A percentile compares a stretch with the other conserved stretches of the same genome.
Evolutionary conservation across 371 early-diverging fungal species (phyloP).

Genomic region (Rhizomucor pusillus): DNA sequence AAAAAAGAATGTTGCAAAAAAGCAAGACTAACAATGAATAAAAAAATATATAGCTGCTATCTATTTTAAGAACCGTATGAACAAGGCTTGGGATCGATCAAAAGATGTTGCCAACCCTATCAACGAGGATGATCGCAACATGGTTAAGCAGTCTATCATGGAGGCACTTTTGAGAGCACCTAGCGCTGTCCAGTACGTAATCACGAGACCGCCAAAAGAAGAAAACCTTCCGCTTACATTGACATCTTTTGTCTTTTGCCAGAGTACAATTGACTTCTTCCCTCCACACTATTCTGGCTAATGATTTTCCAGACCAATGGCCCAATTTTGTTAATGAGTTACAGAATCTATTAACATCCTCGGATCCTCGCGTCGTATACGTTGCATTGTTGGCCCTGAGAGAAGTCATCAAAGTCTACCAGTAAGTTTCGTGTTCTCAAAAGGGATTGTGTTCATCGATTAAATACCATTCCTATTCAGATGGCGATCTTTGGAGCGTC

Average conservation of each 20-base stretch:
- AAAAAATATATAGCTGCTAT: constrained; percentile 68
- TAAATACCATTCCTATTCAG: constrained; percentile 19
- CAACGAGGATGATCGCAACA: constrained; percentile 64
- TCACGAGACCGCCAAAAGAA: too few relatives aligned
- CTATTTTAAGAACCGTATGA: constrained; percentile 89
- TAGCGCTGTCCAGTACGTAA: constrained; percentile 63
- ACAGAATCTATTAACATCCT: constrained; percentile 59
- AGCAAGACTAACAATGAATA: not conserved
- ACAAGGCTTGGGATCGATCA: constrained; percentile 68
- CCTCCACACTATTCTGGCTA: constrained; percentile 61
- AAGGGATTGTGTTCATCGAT: not conserved
- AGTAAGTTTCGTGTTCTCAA: constrained; percentile 46
- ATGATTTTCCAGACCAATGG: constrained; percentile 83
- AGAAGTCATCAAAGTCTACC: constrained; percentile 78
- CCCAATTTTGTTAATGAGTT: constrained; percentile 71
- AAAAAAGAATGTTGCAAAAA: not conserved
- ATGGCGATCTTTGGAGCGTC: constrained; percentile 54
- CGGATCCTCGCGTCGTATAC: constrained; percentile 62
- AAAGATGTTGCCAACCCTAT: constrained; percentile 47
- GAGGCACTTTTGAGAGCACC: constrained; percentile 67
- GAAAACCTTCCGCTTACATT: too few relatives aligned
- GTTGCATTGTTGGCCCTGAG: constrained; percentile 76
- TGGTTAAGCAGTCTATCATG: constrained; percentile 73
- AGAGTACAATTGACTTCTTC: constrained; percentile 76
- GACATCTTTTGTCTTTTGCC: constrained; percentile 4